These are phyloP conservation scores for Haplographium delicatum DNA, from an alignment of 495 filamentous ascomycete genomes.

Conservation along the genomic window DNA sequence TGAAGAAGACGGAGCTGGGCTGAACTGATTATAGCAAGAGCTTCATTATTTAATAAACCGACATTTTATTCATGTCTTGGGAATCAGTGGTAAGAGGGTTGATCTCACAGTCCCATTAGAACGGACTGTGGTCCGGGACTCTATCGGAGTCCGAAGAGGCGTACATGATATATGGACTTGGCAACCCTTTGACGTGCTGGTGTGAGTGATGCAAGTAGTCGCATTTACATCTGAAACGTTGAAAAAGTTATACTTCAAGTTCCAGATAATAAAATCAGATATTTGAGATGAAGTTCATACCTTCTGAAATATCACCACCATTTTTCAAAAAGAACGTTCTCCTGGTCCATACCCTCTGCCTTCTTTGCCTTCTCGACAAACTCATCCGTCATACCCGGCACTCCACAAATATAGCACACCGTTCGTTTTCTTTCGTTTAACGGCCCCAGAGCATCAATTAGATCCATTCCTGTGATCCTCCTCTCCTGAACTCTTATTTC, in stretches of 20 bases:
- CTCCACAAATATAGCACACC: constrained; percentile 75
- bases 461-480: constrained; percentile 47
- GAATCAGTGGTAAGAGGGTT: not conserved
- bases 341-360: constrained; percentile 47
- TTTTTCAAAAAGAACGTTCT: constrained; percentile 71
- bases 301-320: constrained; percentile 71
- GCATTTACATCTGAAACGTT: too few relatives aligned
- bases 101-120: not conserved
- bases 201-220: too few relatives aligned
- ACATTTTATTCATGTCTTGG: not conserved
- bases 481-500: constrained; percentile 35
- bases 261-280: too few relatives aligned
- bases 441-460: constrained; percentile 41
- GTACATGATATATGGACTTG: too few relatives aligned
- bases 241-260: too few relatives aligned
- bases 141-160: not conserved
- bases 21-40: not conserved
- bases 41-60: not conserved
- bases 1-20: not conserved
- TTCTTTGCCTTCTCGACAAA: constrained; percentile 51
- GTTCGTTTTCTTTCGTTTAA: constrained; percentile 40
- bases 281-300: too few relatives aligned
- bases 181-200: too few relatives aligned
- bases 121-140: not conserved
- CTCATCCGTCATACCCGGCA: constrained; percentile 74